Evolutionary conservation across 2,329 filamentous ascomycete genomes (phyloP).

Genomic region (Trichoderma sp.): DNA sequence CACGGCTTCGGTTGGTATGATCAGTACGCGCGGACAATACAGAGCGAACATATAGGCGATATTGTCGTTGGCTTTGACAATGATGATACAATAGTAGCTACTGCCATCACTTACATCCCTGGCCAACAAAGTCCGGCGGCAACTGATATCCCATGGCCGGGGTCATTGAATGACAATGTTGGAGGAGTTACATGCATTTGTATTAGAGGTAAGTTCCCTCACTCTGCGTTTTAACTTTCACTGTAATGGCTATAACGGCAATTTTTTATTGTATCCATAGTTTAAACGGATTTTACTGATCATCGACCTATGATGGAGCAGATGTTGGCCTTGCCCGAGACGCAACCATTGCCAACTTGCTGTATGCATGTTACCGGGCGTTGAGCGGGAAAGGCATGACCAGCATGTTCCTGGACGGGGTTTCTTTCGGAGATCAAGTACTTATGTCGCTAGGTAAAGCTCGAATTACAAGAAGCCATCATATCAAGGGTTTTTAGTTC

Average conservation of each 20-base stretch:
- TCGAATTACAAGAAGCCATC: neutral
- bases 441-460: slow-evolving; percentile 53
- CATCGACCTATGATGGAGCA: slow-evolving; percentile 20
- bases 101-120: slow-evolving; percentile 54
- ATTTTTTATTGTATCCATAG: neutral
- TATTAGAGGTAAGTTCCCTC: slow-evolving; percentile 48
- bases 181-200: slow-evolving; percentile 62
- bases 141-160: slow-evolving; percentile 56
- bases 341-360: slow-evolving; percentile 51
- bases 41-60: slow-evolving; percentile 49
- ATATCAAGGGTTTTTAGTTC: neutral
- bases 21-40: slow-evolving; percentile 53
- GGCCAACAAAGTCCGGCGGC: slow-evolving; percentile 45
- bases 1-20: slow-evolving; percentile 58
- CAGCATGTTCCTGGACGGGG: slow-evolving; percentile 54
- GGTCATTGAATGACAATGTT: slow-evolving; percentile 48
- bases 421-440: slow-evolving; percentile 50
- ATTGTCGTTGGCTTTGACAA: slow-evolving; percentile 54
- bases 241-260: neutral
- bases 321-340: slow-evolving; percentile 46
- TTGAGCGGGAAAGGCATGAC: slow-evolving; percentile 51
- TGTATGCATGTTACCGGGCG: slow-evolving; percentile 51
- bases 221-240: neutral
- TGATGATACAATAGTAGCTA: slow-evolving; percentile 47
- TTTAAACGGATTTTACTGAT: neutral